These are phyloP conservation scores for Eucommia ulmoides DNA, from an alignment of 257 asterid genomes.

Conservation along the genomic window DNA sequence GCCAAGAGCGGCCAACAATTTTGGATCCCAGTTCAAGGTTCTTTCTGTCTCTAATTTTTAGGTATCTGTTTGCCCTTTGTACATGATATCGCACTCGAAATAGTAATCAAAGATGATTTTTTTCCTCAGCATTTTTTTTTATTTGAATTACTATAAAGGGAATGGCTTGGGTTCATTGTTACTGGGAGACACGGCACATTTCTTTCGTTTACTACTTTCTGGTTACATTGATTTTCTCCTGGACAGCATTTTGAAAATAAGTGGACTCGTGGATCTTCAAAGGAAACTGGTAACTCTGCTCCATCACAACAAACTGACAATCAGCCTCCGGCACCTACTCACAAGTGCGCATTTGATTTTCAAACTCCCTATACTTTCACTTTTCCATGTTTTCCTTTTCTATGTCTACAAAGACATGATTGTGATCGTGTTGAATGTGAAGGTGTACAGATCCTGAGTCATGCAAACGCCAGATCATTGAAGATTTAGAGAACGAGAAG, in stretches of 20 bases:
- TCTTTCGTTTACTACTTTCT: constrained; percentile 3
- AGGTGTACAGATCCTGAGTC: constrained; percentile 84
- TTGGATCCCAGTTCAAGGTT: constrained; percentile 72
- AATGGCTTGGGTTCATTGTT: neutral
- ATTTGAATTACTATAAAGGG: neutral
- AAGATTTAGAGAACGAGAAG: constrained; percentile 62
- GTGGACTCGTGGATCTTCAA: constrained; percentile 55
- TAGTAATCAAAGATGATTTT: neutral
- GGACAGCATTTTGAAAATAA: constrained; percentile 72
- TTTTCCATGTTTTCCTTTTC: neutral
- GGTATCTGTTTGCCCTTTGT: neutral
- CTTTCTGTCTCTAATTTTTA: constrained; percentile 4
- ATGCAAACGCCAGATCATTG: constrained; percentile 57
- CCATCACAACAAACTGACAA: constrained; percentile 40
- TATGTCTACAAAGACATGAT: neutral
- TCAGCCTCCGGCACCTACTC: constrained; percentile 46
- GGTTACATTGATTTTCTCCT: constrained; percentile 6
- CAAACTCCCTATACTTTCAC: neutral
- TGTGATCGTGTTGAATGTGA: constrained; percentile 17
- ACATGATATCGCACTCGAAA: neutral
- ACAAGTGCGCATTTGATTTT: constrained; percentile 29
- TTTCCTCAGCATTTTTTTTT: neutral
- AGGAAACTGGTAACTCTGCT: constrained; percentile 28
- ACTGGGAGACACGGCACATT: neutral
- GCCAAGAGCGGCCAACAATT: constrained; percentile 32